A percentile compares a stretch with the other conserved stretches of the same genome.
phyloP scores from a whole-genome alignment of 2,329 filamentous ascomycete species.

The Cercospora berteroae region DNA sequence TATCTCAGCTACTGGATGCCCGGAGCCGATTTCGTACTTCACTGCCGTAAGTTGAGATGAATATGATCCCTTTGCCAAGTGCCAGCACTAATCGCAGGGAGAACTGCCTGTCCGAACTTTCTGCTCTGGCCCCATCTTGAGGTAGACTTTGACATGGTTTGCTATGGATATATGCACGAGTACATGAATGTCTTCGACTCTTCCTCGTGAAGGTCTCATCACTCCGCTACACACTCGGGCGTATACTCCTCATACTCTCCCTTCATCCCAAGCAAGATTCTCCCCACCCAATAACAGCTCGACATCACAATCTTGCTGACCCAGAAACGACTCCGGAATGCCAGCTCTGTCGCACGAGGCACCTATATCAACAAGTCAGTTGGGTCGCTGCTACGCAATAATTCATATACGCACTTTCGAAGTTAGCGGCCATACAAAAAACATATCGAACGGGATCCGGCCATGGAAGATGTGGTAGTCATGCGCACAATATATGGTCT shows the following conservation, averaged over 20 bases:
- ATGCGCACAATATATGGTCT: not conserved
- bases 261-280: not conserved
- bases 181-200: not conserved
- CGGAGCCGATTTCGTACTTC: no score
- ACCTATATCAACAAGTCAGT: not conserved
- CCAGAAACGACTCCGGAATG: not conserved
- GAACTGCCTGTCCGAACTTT: no score
- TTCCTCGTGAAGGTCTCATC: not conserved
- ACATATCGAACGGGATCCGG: not conserved
- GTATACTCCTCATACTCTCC: not conserved
- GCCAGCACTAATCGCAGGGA: no score
- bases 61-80: no score
- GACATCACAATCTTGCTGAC: not conserved
- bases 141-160: no score
- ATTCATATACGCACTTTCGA: not conserved
- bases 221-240: not conserved
- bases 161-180: not conserved
- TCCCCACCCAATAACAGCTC: not conserved
- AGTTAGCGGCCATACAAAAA: not conserved
- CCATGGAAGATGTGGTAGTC: not conserved
- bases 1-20: no score
- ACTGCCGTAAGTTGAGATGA: no score
- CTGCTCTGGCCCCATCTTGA: no score
- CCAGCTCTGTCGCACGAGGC: not conserved
- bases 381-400: not conserved